A percentile compares a stretch with the other conserved stretches of the same genome.
Evolutionary conservation across 345 rosid genomes (phyloP).

Genomic region (Melaleuca quinquenervia): DNA sequence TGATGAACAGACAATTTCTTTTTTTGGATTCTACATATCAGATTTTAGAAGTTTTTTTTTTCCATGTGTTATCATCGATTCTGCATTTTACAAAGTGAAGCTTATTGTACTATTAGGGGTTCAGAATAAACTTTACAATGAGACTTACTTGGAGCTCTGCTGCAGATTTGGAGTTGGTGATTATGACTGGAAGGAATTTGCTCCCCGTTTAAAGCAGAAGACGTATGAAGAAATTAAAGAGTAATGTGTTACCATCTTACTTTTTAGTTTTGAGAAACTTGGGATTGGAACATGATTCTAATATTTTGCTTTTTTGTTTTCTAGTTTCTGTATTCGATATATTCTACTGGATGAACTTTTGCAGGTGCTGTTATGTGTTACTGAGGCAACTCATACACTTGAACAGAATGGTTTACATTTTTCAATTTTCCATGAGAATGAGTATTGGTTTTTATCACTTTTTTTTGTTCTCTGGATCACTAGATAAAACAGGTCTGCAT

Average conservation of each 20-base stretch:
- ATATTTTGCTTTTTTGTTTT: not conserved
- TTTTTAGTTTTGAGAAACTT: not conserved
- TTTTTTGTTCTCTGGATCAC: not conserved
- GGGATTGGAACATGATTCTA: not conserved
- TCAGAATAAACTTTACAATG: not conserved
- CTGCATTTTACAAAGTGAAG: not conserved
- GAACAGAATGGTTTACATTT: not conserved
- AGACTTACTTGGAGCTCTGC: not conserved
- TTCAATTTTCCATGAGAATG: not conserved
- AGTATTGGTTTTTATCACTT: not conserved
- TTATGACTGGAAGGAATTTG: slow-evolving; percentile 85
- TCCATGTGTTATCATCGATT: not conserved
- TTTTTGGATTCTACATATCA: not conserved
- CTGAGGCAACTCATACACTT: not conserved
- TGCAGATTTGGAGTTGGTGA: slow-evolving; percentile 89
- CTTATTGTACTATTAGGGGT: not conserved
- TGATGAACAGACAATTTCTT: not conserved
- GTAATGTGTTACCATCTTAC: slow-evolving; percentile 27
- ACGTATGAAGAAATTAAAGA: slow-evolving; percentile 68
- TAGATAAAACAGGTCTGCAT: not conserved
- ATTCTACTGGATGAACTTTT: not conserved
- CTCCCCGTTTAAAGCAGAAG: slow-evolving; percentile 87
- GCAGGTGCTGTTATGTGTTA: not conserved
- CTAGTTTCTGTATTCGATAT: not conserved
- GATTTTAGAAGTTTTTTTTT: not conserved